Conservation (phyloP, 768 basidiomycete genomes). For the Gyrodon lividus region DNA sequence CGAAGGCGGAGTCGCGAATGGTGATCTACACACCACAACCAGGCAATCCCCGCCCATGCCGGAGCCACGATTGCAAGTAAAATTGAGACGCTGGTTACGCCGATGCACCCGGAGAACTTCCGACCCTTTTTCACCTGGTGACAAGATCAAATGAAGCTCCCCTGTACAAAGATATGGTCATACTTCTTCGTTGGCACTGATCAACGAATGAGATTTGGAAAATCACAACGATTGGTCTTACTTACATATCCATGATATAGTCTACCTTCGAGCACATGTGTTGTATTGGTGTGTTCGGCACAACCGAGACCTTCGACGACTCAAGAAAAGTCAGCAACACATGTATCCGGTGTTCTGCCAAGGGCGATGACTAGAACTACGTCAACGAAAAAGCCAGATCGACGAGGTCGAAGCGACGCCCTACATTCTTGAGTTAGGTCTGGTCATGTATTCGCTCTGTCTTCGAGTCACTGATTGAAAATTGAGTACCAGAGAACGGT, state of each 20-base stretch:
- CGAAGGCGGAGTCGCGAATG: background rate
- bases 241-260: conserved; percentile 17
- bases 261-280: background rate
- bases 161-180: background rate
- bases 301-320: conserved; percentile 8
- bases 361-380: conserved; percentile 12
- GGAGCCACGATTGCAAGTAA: conserved; percentile 16
- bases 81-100: conserved; percentile 14
- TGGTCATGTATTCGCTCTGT: conserved; percentile 17
- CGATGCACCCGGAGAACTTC: conserved; percentile 12
- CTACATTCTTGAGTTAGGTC: conserved; percentile 16
- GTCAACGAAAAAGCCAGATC: background rate
- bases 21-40: conserved; percentile 1
- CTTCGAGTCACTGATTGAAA: conserved; percentile 9
- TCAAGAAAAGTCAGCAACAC: conserved; percentile 13
- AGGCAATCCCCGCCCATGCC: conserved; percentile 4
- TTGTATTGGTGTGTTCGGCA: conserved; percentile 4
- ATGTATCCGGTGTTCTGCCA: conserved; percentile 13
- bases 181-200: conserved; percentile 19
- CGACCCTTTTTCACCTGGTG: conserved; percentile 17
- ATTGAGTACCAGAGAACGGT: background rate
- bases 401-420: background rate
- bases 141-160: background rate
- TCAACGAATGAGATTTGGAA: background rate
- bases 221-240: background rate